Percentiles rank a stretch among this genome's conserved stretches.
phyloP scores from a whole-genome alignment of 2,329 filamentous ascomycete genomes.

The Penicillium paneum region DNA sequence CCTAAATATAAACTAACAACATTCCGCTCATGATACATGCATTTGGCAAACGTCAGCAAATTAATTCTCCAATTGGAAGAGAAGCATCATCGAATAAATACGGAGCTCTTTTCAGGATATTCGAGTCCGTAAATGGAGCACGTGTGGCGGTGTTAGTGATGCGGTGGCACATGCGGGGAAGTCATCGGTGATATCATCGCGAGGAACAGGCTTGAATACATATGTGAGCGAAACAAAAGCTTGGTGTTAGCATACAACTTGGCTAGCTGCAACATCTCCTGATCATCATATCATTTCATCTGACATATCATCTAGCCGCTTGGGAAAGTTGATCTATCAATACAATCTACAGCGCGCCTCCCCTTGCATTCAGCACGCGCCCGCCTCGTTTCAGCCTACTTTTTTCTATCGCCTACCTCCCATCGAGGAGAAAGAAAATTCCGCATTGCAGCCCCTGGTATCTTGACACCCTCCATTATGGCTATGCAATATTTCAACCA shows the following conservation, averaged over 20 bases:
- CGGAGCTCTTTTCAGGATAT: background rate
- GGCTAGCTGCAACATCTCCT: background rate
- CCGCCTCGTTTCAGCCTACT: slow-evolving; percentile 10
- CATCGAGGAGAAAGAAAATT: background rate
- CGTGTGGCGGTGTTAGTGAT: background rate
- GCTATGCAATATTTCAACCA: slow-evolving; percentile 45
- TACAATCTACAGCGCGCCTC: slow-evolving; percentile 3
- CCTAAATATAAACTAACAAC: background rate
- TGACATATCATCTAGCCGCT: background rate
- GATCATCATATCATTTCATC: background rate
- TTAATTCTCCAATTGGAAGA: background rate
- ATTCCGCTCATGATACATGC: no score
- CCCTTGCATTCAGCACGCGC: slow-evolving; percentile 16
- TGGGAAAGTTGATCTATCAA: slow-evolving; percentile 17
- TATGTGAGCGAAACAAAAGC: background rate
- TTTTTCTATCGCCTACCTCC: background rate
- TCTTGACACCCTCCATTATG: slow-evolving; percentile 3
- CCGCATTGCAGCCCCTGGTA: background rate
- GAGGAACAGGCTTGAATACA: background rate
- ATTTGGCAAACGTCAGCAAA: fast-evolving
- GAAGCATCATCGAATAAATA: no score
- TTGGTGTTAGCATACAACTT: background rate
- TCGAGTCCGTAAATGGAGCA: background rate
- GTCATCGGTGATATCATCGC: slow-evolving; percentile 23
- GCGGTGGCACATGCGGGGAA: slow-evolving; percentile 15